A percentile compares a stretch with the other conserved stretches of the same genome.
Conservation (phyloP, 352 stramenopile species). For the Phytopythium delawarense region DNA sequence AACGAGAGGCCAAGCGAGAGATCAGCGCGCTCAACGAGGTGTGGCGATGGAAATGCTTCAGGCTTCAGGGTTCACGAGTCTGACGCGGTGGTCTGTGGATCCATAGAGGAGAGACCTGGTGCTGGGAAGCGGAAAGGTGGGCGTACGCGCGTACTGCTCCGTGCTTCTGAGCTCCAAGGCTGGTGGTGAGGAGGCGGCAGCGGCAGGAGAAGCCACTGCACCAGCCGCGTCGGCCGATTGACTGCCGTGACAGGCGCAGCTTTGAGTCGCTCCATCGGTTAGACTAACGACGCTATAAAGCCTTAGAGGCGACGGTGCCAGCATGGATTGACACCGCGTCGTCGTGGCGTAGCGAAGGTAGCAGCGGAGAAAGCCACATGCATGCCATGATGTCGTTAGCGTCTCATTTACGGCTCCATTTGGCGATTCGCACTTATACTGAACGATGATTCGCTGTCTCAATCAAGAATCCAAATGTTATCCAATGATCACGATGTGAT, state of each 20-base stretch:
- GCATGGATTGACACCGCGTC: too few relatives aligned
- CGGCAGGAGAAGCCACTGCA: neutral
- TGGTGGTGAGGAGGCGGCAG: conserved; percentile 10
- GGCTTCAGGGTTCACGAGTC: neutral
- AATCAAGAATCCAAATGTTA: too few relatives aligned
- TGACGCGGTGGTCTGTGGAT: neutral
- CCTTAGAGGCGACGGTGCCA: too few relatives aligned
- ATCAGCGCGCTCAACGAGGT: conserved; percentile 58
- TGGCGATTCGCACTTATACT: too few relatives aligned
- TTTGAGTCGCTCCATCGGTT: too few relatives aligned
- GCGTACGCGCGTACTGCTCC: conserved; percentile 65
- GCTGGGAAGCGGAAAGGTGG: conserved; percentile 66
- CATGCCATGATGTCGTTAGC: too few relatives aligned
- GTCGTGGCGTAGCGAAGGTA: too few relatives aligned
- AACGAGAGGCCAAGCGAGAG: conserved; percentile 51
- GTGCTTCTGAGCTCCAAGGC: conserved; percentile 55
- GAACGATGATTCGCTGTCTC: too few relatives aligned
- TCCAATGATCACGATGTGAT: too few relatives aligned
- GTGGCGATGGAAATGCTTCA: neutral
- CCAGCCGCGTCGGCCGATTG: neutral
- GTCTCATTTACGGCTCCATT: too few relatives aligned
- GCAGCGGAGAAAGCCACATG: too few relatives aligned
- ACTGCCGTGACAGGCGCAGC: neutral
- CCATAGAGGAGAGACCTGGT: conserved; percentile 58
- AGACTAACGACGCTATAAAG: too few relatives aligned